Evolutionary conservation across 768 basidiomycete genomes (phyloP).

Genomic region (Hygrophoropsis aurantiaca): DNA sequence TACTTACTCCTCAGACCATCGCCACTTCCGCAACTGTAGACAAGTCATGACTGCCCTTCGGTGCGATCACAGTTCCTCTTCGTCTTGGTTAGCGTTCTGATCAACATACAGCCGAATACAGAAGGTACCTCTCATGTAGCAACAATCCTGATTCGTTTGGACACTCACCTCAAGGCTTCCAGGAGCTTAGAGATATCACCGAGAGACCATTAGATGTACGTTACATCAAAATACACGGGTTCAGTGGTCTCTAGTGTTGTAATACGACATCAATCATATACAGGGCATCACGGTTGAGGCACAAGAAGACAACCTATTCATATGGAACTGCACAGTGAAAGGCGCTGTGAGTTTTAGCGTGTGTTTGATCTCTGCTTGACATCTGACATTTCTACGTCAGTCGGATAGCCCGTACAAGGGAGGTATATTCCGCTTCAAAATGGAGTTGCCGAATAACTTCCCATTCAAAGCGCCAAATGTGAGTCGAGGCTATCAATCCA

Average conservation of each 20-base stretch:
- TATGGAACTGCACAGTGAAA: slow-evolving; percentile 78
- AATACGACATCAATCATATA: slow-evolving; percentile 8
- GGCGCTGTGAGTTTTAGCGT: slow-evolving; percentile 54
- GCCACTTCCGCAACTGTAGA: no score
- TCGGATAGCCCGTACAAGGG: slow-evolving; percentile 79
- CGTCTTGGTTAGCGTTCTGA: slow-evolving; percentile 16
- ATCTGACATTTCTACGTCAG: slow-evolving; percentile 34
- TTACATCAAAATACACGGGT: no score
- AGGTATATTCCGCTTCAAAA: slow-evolving; percentile 74
- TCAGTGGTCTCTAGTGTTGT: slow-evolving; percentile 10
- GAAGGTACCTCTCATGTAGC: slow-evolving; percentile 45
- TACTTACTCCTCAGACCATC: no score
- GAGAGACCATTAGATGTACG: slow-evolving; percentile 65
- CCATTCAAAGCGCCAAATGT: slow-evolving; percentile 88
- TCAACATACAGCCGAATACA: slow-evolving; percentile 61
- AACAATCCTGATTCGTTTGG: slow-evolving; percentile 7
- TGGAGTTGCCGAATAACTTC: slow-evolving; percentile 75
- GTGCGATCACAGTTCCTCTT: slow-evolving; percentile 20
- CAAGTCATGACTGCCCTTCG: slow-evolving; percentile 43
- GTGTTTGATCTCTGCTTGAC: slow-evolving; percentile 5
- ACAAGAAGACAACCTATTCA: slow-evolving; percentile 69
- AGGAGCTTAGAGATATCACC: slow-evolving; percentile 70
- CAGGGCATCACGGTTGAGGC: slow-evolving; percentile 66
- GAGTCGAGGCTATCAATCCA: slow-evolving; percentile 14
- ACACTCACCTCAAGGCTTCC: slow-evolving; percentile 9